Percentiles rank a stretch among this genome's conserved stretches.
These are phyloP conservation scores for Glycyrrhiza uralensis DNA, from an alignment of 306 rosid genomes.

Conservation along the genomic window DNA sequence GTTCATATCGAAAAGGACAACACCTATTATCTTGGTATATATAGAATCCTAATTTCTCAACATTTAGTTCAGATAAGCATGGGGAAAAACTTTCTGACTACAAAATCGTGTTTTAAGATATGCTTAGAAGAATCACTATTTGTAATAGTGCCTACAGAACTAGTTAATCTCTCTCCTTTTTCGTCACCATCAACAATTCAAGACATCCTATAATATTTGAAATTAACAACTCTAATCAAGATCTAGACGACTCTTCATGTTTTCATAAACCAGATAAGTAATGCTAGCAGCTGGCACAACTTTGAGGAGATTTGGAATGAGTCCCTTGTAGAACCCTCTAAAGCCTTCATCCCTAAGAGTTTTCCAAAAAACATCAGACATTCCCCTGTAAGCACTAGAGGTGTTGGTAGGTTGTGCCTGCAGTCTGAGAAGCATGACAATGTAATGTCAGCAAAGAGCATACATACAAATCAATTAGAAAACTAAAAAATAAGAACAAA, in stretches of 20 bases:
- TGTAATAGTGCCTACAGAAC: slow-evolving; percentile 40
- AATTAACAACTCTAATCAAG: slow-evolving; percentile 37
- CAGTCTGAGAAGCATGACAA: slow-evolving; percentile 35
- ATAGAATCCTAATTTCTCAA: slow-evolving; percentile 46
- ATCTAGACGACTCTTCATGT: slow-evolving; percentile 48
- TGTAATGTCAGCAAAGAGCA: slow-evolving; percentile 12
- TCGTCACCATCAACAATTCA: slow-evolving; percentile 42
- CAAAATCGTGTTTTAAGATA: slow-evolving; percentile 53
- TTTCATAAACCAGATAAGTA: slow-evolving; percentile 53
- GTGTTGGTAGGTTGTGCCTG: slow-evolving; percentile 44
- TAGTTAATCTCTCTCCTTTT: slow-evolving; percentile 30
- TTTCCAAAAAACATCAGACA: slow-evolving; percentile 54
- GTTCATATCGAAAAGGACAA: slow-evolving; percentile 13
- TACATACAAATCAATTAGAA: background rate
- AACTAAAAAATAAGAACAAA: slow-evolving; percentile 1
- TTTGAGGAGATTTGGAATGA: slow-evolving; percentile 57
- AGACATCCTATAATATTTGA: slow-evolving; percentile 39
- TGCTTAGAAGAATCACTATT: slow-evolving; percentile 40
- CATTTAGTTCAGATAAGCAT: slow-evolving; percentile 42
- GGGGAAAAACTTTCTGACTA: slow-evolving; percentile 55
- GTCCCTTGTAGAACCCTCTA: slow-evolving; percentile 54
- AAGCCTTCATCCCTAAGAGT: slow-evolving; percentile 42
- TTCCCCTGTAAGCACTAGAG: slow-evolving; percentile 43
- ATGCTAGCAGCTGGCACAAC: slow-evolving; percentile 63
- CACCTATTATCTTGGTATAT: slow-evolving; percentile 30